Evolutionary conservation across 805 yeast species (phyloP).

Genomic region (Wickerhamomyces pijperi): DNA sequence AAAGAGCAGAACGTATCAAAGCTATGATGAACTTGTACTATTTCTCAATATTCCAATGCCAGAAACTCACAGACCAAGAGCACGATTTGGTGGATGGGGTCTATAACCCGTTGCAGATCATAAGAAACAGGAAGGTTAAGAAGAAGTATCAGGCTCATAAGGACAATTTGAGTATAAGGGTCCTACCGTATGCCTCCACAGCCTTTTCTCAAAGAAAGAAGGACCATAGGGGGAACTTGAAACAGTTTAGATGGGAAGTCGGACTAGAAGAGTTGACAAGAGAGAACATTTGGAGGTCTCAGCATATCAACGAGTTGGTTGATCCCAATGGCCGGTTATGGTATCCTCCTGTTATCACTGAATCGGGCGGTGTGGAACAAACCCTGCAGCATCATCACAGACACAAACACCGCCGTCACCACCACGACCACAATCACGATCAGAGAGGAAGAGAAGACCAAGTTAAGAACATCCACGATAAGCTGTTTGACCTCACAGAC

Average conservation of each 20-base stretch:
- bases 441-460: slow-evolving; percentile 1
- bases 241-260: slow-evolving; percentile 48
- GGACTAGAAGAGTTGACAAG: slow-evolving; percentile 46
- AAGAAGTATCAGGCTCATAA: slow-evolving; percentile 39
- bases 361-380: neutral
- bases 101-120: slow-evolving; percentile 76
- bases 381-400: slow-evolving; percentile 3
- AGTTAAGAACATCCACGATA: slow-evolving; percentile 12
- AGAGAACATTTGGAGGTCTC: slow-evolving; percentile 48
- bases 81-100: slow-evolving; percentile 46
- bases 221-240: too few species aligned
- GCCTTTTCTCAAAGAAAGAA: slow-evolving; percentile 38
- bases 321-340: slow-evolving; percentile 36
- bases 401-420: slow-evolving; percentile 1
- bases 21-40: slow-evolving; percentile 21
- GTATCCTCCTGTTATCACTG: slow-evolving; percentile 30
- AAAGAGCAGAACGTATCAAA: slow-evolving; percentile 39
- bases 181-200: slow-evolving; percentile 53
- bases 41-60: slow-evolving; percentile 14
- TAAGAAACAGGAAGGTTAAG: slow-evolving; percentile 57
- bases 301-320: slow-evolving; percentile 41
- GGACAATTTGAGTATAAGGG: slow-evolving; percentile 28
- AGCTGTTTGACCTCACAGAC: slow-evolving; percentile 9
- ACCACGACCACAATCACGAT: slow-evolving; percentile 1
- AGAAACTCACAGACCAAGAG: slow-evolving; percentile 7